Conservation (phyloP, 2,329 filamentous ascomycete species). For the Microdochium trichocladiopsis region DNA sequence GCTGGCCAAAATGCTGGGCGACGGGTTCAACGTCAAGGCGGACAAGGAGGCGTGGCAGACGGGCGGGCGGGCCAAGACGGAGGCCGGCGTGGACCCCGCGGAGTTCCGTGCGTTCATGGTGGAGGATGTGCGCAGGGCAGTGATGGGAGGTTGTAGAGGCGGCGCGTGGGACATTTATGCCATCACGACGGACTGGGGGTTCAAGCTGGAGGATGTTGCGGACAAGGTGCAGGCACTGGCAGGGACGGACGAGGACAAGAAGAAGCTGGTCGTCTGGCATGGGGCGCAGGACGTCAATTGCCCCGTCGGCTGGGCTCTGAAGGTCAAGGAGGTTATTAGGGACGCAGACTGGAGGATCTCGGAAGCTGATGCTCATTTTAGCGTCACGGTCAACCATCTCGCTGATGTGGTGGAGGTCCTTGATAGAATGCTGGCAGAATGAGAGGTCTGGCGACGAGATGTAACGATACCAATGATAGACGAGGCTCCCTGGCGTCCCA, state of each 20-base stretch:
- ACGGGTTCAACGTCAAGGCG: constrained; percentile 1
- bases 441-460: too few species aligned
- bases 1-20: constrained; percentile 1
- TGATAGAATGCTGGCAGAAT: constrained; percentile 9
- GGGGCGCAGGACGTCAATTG: constrained; percentile 13
- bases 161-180: constrained; percentile 6
- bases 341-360: constrained; percentile 9
- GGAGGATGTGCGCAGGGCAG: constrained; percentile 1
- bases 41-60: constrained; percentile 1
- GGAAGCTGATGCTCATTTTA: constrained; percentile 10
- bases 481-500: too few species aligned
- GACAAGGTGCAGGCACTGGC: background rate
- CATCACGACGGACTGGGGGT: constrained; percentile 10
- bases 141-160: constrained; percentile 5
- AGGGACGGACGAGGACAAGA: constrained; percentile 2
- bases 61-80: background rate
- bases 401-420: constrained; percentile 10
- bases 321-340: constrained; percentile 8
- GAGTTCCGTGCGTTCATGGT: constrained; percentile 2
- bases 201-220: constrained; percentile 10
- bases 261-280: constrained; percentile 12
- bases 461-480: too few species aligned
- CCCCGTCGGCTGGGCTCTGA: constrained; percentile 12
- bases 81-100: background rate
- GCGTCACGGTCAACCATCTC: constrained; percentile 6